Evolutionary conservation across 2,329 filamentous ascomycete species (phyloP).

Genomic region (Fusarium sp.): DNA sequence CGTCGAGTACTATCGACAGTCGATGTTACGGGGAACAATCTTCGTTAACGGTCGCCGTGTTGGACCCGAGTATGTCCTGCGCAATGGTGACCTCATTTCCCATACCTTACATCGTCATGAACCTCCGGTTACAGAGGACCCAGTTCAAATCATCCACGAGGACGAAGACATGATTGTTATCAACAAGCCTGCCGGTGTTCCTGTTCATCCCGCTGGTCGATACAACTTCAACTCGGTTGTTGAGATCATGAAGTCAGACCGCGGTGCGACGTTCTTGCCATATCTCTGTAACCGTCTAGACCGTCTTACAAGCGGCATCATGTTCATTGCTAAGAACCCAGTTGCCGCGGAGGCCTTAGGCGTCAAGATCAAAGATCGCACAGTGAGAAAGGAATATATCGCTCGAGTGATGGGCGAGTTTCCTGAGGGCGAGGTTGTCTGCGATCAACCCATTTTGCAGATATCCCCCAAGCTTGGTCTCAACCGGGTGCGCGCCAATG

Average conservation of each 20-base stretch:
- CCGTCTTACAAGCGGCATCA: constrained; percentile 92
- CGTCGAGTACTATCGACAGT: constrained; percentile 85
- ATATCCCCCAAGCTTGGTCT: constrained; percentile 96
- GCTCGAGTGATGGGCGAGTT: constrained; percentile 92
- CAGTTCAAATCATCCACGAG: constrained; percentile 88
- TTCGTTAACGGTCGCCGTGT: constrained; percentile 82
- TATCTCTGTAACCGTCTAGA: constrained; percentile 93
- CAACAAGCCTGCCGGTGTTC: constrained; percentile 94
- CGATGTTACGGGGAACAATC: constrained; percentile 84
- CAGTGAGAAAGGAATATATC: constrained; percentile 94
- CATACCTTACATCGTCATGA: constrained; percentile 97
- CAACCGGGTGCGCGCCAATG: constrained; percentile 93
- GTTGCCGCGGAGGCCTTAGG: constrained; percentile 83
- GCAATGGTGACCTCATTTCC: constrained; percentile 91
- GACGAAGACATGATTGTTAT: constrained; percentile 95
- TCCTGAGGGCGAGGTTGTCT: constrained; percentile 89
- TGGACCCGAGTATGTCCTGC: constrained; percentile 76
- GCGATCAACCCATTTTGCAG: constrained; percentile 91
- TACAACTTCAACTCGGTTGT: constrained; percentile 97
- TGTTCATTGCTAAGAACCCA: constrained; percentile 94
- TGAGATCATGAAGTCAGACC: constrained; percentile 90
- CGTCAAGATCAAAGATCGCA: constrained; percentile 80
- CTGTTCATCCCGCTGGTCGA: constrained; percentile 93
- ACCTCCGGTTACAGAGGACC: constrained; percentile 86
- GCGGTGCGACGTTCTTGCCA: constrained; percentile 67